Evolutionary conservation across 208 protist genomes (phyloP).

Genomic region (Trypanosoma mega): DNA sequence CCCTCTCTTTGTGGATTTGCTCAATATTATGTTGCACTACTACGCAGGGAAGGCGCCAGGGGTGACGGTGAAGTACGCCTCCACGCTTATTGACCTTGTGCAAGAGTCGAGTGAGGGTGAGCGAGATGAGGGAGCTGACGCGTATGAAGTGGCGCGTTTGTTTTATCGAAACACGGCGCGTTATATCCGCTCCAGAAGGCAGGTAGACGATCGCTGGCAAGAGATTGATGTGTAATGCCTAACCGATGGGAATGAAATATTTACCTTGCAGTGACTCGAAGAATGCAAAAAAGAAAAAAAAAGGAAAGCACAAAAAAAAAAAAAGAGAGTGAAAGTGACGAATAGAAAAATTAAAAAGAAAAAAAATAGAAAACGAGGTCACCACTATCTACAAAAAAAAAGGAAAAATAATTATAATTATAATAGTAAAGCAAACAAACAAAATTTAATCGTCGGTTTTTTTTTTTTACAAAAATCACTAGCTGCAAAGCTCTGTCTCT

Average conservation of each 20-base stretch:
- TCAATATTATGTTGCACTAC: constrained; percentile 94
- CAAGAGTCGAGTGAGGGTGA: constrained; percentile 26
- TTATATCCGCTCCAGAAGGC: constrained; percentile 68
- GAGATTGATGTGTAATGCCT: constrained; percentile 56
- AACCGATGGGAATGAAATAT: background rate
- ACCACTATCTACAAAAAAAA: background rate
- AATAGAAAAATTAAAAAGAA: background rate
- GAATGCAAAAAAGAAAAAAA: background rate
- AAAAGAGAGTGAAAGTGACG: background rate
- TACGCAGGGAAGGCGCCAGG: constrained; percentile 77
- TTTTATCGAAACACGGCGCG: constrained; percentile 72
- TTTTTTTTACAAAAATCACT: background rate
- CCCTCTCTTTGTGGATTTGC: constrained; percentile 94
- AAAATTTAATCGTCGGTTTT: background rate
- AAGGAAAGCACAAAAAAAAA: background rate
- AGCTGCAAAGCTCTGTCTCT: background rate
- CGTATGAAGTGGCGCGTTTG: constrained; percentile 31
- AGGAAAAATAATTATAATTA: too few relatives aligned
- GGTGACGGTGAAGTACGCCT: constrained; percentile 55
- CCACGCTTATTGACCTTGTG: constrained; percentile 53
- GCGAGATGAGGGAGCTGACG: constrained; percentile 6
- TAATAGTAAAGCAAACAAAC: constrained; percentile 8
- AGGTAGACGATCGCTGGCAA: constrained; percentile 60
- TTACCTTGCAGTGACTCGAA: too few relatives aligned
- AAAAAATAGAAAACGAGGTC: background rate